These are phyloP conservation scores for Phytophthora nicotianae DNA, from an alignment of 352 stramenopile species.

Conservation along the genomic window DNA sequence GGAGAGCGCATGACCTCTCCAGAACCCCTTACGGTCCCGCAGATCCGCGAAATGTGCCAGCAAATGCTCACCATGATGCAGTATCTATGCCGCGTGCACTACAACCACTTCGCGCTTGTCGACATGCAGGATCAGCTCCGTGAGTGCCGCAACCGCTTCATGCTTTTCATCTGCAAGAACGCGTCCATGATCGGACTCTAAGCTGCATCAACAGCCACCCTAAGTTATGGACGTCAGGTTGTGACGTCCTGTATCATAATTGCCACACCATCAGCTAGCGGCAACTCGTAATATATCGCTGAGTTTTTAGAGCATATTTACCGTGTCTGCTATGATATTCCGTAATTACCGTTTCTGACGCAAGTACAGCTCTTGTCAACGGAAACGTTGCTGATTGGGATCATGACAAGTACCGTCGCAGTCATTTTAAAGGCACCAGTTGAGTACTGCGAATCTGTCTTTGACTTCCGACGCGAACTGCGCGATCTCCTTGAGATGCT, in stretches of 20 bases:
- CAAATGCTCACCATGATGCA: constrained; percentile 80
- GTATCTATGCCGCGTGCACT: constrained; percentile 68
- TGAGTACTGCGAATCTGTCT: constrained; percentile 7
- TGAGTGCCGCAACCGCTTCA: constrained; percentile 71
- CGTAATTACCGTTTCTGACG: constrained; percentile 14
- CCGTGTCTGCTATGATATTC: constrained; percentile 8
- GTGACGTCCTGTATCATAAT: constrained; percentile 27
- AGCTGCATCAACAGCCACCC: not conserved
- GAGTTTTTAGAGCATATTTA: constrained; percentile 13
- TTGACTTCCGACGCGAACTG: constrained; percentile 28
- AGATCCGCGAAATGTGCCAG: constrained; percentile 70
- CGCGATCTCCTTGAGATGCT: constrained; percentile 25
- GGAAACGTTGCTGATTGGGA: not conserved
- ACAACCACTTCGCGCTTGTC: constrained; percentile 68
- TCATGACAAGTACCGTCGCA: not conserved
- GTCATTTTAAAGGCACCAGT: not conserved
- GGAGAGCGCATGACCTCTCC: constrained; percentile 54
- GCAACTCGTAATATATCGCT: constrained; percentile 29
- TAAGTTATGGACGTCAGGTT: constrained; percentile 33
- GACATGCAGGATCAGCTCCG: constrained; percentile 78
- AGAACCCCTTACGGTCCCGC: constrained; percentile 53
- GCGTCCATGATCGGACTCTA: constrained; percentile 67
- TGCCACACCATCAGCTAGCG: constrained; percentile 15
- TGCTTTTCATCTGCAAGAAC: constrained; percentile 82
- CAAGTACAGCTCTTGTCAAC: constrained; percentile 8